A percentile compares a stretch with the other conserved stretches of the same genome.
phyloP scores from a whole-genome alignment of 202 grass and related monocot species.

The Digitaria exilis region DNA sequence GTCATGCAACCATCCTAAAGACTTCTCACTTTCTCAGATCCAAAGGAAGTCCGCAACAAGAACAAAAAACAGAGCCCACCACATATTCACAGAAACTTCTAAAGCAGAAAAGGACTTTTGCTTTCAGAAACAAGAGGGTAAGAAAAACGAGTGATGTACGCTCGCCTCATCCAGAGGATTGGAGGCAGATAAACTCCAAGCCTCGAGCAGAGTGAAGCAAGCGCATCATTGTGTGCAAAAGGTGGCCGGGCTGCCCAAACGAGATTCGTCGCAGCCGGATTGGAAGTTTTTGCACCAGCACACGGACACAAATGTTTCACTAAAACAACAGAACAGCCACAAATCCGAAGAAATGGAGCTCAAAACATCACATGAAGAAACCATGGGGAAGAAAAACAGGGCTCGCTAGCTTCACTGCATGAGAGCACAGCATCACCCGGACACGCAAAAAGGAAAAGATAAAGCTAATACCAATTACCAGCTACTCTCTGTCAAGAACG shows the following conservation, averaged over 20 bases:
- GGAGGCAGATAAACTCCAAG: constrained; percentile 44
- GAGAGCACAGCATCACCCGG: background rate
- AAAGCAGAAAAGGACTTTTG: background rate
- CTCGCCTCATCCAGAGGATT: constrained; percentile 37
- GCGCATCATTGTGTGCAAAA: constrained; percentile 61
- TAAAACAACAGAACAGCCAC: background rate
- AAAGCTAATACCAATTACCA: background rate
- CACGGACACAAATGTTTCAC: background rate
- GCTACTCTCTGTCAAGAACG: background rate
- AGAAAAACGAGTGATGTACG: constrained; percentile 23
- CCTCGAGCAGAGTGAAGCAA: constrained; percentile 20
- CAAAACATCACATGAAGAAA: background rate
- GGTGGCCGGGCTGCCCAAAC: constrained; percentile 71
- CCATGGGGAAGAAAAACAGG: background rate
- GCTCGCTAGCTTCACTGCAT: no score
- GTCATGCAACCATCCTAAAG: background rate
- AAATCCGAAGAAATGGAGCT: constrained; percentile 11
- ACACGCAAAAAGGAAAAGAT: background rate
- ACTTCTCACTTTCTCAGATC: constrained; percentile 17
- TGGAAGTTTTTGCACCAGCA: constrained; percentile 77
- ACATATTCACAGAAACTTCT: background rate
- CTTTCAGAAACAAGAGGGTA: background rate
- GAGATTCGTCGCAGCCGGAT: constrained; percentile 63
- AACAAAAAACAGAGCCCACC: background rate
- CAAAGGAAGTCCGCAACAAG: background rate